A percentile compares a stretch with the other conserved stretches of the same genome.
phyloP scores from a whole-genome alignment of 1,139 yeast genomes.

The Candida neerlandica region DNA sequence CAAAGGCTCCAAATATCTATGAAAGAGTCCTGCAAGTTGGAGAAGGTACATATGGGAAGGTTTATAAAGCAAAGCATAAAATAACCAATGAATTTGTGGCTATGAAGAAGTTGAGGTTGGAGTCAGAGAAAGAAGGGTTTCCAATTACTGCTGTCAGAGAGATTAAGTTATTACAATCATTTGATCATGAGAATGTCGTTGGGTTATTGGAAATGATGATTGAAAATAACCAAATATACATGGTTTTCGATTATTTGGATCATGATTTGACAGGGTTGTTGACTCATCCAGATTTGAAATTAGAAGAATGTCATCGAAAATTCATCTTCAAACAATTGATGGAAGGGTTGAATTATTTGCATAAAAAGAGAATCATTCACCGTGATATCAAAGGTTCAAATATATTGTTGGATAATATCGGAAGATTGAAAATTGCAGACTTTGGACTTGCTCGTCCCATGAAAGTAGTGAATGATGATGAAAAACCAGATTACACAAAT shows the following conservation, averaged over 20 bases:
- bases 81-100: conserved; percentile 79
- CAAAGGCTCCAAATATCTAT: conserved; percentile 32
- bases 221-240: conserved; percentile 73
- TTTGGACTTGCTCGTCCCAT: conserved; percentile 90
- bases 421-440: conserved; percentile 84
- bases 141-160: conserved; percentile 96
- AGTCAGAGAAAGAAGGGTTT: conserved; percentile 89
- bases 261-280: conserved; percentile 90
- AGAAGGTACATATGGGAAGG: conserved; percentile 55
- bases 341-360: conserved; percentile 81
- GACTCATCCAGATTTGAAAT: conserved; percentile 68
- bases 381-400: conserved; percentile 96
- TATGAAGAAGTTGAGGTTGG: conserved; percentile 78
- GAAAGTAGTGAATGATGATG: conserved; percentile 54
- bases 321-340: conserved; percentile 74
- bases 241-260: conserved; percentile 93
- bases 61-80: conserved; percentile 60
- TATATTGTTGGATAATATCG: conserved; percentile 71
- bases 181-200: conserved; percentile 80
- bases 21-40: conserved; percentile 50
- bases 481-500: conserved; percentile 80
- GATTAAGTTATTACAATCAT: conserved; percentile 82
- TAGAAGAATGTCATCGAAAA: conserved; percentile 72
- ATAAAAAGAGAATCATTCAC: conserved; percentile 77
- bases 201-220: conserved; percentile 89